Percentiles rank a stretch among this genome's conserved stretches.
Evolutionary conservation across 306 rosid species (phyloP).

Genomic region (Malus orientalis): DNA sequence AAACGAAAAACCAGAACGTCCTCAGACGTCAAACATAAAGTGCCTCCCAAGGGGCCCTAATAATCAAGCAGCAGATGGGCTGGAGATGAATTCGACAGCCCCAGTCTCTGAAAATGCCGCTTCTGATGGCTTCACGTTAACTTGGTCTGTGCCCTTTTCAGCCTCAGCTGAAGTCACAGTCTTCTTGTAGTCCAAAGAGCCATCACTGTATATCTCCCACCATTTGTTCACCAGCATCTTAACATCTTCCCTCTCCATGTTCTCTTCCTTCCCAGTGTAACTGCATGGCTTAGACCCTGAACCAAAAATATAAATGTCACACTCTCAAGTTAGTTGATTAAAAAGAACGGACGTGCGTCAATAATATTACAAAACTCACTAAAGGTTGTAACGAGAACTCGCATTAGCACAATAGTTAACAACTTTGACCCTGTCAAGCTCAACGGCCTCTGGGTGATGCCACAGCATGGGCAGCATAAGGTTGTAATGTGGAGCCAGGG

Average conservation of each 20-base stretch:
- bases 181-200: slow-evolving; percentile 17
- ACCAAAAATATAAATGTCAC: neutral
- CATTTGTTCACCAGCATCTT: slow-evolving; percentile 64
- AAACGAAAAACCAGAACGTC: too few relatives aligned
- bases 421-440: slow-evolving; percentile 55
- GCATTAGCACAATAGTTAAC: slow-evolving; percentile 81
- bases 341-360: neutral
- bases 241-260: slow-evolving; percentile 77
- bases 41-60: too few relatives aligned
- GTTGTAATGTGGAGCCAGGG: slow-evolving; percentile 56
- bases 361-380: too few relatives aligned
- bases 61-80: too few relatives aligned
- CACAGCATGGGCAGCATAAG: slow-evolving; percentile 72
- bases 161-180: too few relatives aligned
- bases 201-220: slow-evolving; percentile 68
- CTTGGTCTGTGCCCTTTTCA: too few relatives aligned
- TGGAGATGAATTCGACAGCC: too few relatives aligned
- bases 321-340: neutral
- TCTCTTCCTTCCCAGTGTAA: slow-evolving; percentile 62
- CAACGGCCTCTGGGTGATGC: slow-evolving; percentile 73
- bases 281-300: slow-evolving; percentile 92
- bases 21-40: too few relatives aligned
- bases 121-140: too few relatives aligned
- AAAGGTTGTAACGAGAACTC: slow-evolving; percentile 8
- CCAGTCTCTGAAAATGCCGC: too few relatives aligned